Evolutionary conservation across 331 rosid species (phyloP), one percentile per base, ranked within the genome.

Genomic region (Stylosanthes scabra): DNA sequence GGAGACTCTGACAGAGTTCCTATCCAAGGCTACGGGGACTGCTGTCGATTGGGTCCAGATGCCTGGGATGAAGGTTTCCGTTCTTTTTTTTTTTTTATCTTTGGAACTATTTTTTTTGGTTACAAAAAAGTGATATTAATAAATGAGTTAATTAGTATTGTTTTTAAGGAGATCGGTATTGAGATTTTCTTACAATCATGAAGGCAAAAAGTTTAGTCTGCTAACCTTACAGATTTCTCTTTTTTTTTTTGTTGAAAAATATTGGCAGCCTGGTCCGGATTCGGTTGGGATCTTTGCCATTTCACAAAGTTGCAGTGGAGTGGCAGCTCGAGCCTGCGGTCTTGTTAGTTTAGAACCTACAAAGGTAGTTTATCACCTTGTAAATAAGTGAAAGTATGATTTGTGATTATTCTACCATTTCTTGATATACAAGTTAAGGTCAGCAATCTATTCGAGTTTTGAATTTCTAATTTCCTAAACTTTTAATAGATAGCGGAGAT

Each of bases 41-140:
- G 97, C 99, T 92, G 98, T 95, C 64, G 98, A 95, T 87, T 95
- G 99, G 99, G 97, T 95, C 93, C 99, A 92, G 97, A 90, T 95
- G 97, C 96, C 99, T 87, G 98, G 99, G 97, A 95, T 95, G 99
- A 92, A 95, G 99, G 99, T 95, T 47, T 79, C 42, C 7, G 9
- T 78, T 10, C 52, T 77, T 31, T 14, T 15, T 73, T 13, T 34
- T 34, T 34, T 34, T 4, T 34, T 34, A 34, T n/a, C n/a, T n/a
- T n/a, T n/a, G n/a, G n/a, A 34, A 4, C 11, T 2, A 46, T 49
- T 13, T 49, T 1, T 63, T 66, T n/a, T 2, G 45, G 44, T 7
- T 6, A 13, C 66, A 8, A 66, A 59, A 41, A 67, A 45, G 0
- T 39, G 59, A 34, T 54, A 40, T 59, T 9, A 9, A 49, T 59